Evolutionary conservation across 768 basidiomycete species (phyloP), one percentile per base, ranked within the genome.

Genomic region (Asterophora parasitica): DNA sequence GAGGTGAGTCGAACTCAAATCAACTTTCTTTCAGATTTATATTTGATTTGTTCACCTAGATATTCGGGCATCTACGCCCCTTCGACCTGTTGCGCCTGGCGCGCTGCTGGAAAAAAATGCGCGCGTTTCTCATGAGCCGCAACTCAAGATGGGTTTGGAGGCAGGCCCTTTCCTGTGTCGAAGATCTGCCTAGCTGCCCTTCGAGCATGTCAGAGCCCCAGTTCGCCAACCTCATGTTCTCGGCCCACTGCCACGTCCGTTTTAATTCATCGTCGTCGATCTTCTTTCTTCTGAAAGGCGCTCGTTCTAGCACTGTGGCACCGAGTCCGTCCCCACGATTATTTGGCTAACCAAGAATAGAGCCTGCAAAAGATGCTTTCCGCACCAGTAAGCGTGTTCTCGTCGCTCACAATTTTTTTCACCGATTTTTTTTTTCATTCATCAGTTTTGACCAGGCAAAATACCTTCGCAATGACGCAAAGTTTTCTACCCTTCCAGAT

Each of bases 51-150:
- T 7, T 33, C 32, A 30, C 6, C 11, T 35, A 67, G 65, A 69
- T 78, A 42, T 70, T 78, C 46, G 66, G 70, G 12, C 65, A 69
- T 39, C 60, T 78, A 34, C 61, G 65, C 36, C 77, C 76, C 4
- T 41, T 71, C 26, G 76, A 77, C 56, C 52, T 78, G 20, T 56
- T 78, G 30, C 66, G 69, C 44, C 62, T 78, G 23, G 56, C 74
- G 16, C 71, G 73, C 38, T 74, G 74, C 4, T 65, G 66, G 17
- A 74, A 69, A 53, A 63, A 61, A 37, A 66, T 77, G 10, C 69
- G 71, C 42, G 57, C 42, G 12, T 58, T 76, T 36, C 66, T 78
- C 15, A 68, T 74, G 65, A 66, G 61, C 47, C 65, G 62, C n/a
- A 66, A 65, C 20, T 63, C 73, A 1, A 57, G 54, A 23, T 67